Base-by-base conservation (phyloP, 2,329 filamentous ascomycete species). In the Amauroascus niger region DNA sequence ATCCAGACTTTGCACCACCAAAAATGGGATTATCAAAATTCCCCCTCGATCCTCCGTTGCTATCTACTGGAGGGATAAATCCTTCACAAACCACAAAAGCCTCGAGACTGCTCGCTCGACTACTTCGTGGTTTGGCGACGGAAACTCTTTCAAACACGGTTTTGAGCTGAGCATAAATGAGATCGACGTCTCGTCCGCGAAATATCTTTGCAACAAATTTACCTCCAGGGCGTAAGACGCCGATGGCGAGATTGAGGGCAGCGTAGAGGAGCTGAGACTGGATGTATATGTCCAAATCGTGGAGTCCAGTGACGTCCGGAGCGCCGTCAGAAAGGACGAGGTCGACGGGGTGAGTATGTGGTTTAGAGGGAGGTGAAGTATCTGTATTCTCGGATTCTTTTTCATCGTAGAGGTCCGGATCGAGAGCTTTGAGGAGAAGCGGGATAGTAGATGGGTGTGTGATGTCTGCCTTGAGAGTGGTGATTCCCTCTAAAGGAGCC, bases 121-220 rank as follows among this genome's bases (percentile, higher is more conserved):
- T 95, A 58, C 88, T 95, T 52, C 93, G 77, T 1, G 93, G 93
- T 74, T 98, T 98, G 11, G 93, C 90, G 14, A 97, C 88, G 20
- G 88, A 81, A 40, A 98, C 93, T 52, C 81, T 76, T 60, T 86
- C 81, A 61, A 98, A 98, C 52, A 97, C 89, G 18, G 91, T 81
- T 67, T 90, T 93, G 51, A 98, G 79, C 68, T 98, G 93, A 1
- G 89, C 89, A 65, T 93, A 97, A 7, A 98, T 80, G 22, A 97
- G 76, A 65, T 97, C 93, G n/a, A 97, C 90, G 64, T 97, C 93
- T 62, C 89, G 84, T 14, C 88, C 90, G 14, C 93, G 77, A 74
- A 98, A 98, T 57, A 98, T 96, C 75, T 98, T 98, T 56, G 93
- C 93, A 6, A 98, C 91, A 63, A 98, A 98, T 65, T 88, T 95